phyloP scores from a whole-genome alignment of 2,329 filamentous ascomycete species.

The Talaromyces pinophilus region DNA sequence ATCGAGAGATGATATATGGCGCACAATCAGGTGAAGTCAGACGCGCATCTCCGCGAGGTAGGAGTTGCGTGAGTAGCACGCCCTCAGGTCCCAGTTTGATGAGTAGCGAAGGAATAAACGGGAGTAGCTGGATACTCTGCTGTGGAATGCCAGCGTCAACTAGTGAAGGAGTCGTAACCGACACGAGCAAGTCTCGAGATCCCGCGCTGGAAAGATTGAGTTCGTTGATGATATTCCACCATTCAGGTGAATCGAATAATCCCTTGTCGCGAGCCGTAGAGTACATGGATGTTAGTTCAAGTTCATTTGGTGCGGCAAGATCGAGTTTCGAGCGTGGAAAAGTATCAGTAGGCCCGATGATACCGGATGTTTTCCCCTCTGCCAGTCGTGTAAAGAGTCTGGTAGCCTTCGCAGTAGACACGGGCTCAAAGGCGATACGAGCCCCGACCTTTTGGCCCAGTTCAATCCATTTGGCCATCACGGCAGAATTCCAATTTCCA shows the following conservation, averaged over 20 bases:
- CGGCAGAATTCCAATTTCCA: slow-evolving; percentile 74
- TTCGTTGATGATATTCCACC: slow-evolving; percentile 79
- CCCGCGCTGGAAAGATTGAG: slow-evolving; percentile 69
- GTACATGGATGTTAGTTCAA: slow-evolving; percentile 81
- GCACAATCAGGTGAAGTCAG: slow-evolving; percentile 64
- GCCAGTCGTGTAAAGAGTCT: slow-evolving; percentile 58
- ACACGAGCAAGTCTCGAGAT: slow-evolving; percentile 70
- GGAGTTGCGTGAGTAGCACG: slow-evolving; percentile 71
- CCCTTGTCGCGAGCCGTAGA: slow-evolving; percentile 64
- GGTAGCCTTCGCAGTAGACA: slow-evolving; percentile 76
- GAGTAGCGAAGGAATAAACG: slow-evolving; percentile 80
- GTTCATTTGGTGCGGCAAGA: slow-evolving; percentile 77
- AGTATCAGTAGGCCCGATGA: slow-evolving; percentile 41
- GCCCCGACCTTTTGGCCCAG: slow-evolving; percentile 59
- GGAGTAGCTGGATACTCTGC: slow-evolving; percentile 79
- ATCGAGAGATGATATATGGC: slow-evolving; percentile 70
- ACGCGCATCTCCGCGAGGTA: slow-evolving; percentile 67
- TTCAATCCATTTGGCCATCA: slow-evolving; percentile 68
- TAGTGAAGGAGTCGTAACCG: slow-evolving; percentile 65
- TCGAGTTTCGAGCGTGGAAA: slow-evolving; percentile 67
- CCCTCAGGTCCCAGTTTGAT: slow-evolving; percentile 79
- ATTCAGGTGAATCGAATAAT: slow-evolving; percentile 68
- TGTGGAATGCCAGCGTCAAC: slow-evolving; percentile 82
- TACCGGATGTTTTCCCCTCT: slow-evolving; percentile 27
- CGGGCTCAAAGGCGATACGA: slow-evolving; percentile 80